Evolutionary conservation across 2,329 filamentous ascomycete genomes (phyloP).

Genomic region (Trichoderma gracile): DNA sequence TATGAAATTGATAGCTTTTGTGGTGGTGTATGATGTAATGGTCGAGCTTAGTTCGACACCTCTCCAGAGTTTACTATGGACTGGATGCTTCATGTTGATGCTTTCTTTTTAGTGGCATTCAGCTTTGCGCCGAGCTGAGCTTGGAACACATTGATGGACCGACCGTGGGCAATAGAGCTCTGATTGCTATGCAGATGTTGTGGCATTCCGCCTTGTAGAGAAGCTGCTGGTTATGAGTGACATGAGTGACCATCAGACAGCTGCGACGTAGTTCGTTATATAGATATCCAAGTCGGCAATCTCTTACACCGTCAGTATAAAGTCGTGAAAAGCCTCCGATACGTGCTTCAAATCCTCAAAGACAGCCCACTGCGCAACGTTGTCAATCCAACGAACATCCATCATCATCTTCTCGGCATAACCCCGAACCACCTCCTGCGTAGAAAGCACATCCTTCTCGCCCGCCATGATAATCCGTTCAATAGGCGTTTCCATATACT

Average conservation of each 20-base stretch:
- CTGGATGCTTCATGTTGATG: not conserved
- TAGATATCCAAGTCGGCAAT: too few relatives aligned
- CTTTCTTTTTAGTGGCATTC: constrained; percentile 1
- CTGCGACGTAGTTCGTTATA: too few relatives aligned
- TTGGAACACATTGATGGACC: not conserved
- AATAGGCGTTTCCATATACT: not conserved
- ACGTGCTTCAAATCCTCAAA: not conserved
- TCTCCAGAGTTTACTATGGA: not conserved
- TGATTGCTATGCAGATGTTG: not conserved
- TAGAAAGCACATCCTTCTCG: not conserved
- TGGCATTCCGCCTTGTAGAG: not conserved
- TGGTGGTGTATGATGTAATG: constrained; percentile 18
- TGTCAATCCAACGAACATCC: not conserved
- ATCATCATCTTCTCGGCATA: not conserved
- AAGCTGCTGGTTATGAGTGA: too few relatives aligned
- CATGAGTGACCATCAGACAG: too few relatives aligned
- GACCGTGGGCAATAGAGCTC: not conserved
- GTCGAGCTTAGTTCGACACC: not conserved
- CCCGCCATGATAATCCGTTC: not conserved
- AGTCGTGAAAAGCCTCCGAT: not conserved
- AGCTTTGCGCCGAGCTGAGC: constrained; percentile 5
- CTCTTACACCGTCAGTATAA: too few relatives aligned
- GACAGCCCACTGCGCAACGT: not conserved
- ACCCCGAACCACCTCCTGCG: not conserved
- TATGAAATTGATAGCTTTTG: not conserved